phyloP scores from a whole-genome alignment of 1,284 basidiomycete genomes.

The Puccinia polysora region DNA sequence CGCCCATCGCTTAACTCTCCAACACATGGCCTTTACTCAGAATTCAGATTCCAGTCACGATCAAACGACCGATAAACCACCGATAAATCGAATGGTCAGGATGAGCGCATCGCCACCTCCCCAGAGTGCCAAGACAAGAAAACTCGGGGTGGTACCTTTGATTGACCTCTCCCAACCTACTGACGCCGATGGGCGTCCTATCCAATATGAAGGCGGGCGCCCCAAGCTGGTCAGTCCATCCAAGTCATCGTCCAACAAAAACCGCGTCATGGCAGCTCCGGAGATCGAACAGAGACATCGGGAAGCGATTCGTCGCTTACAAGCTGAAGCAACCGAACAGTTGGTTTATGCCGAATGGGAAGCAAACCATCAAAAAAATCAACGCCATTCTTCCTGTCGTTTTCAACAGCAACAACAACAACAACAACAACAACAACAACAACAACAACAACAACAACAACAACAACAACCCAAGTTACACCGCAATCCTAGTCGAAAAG shows the following conservation, averaged over 20 bases:
- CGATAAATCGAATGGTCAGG: not conserved
- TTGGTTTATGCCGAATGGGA: constrained; percentile 20
- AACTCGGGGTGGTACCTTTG: not conserved
- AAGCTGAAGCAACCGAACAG: constrained; percentile 36
- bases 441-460: too few relatives aligned
- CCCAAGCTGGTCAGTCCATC: not conserved
- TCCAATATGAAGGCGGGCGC: constrained; percentile 11
- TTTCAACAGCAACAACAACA: too few relatives aligned
- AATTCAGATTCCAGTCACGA: constrained; percentile 21
- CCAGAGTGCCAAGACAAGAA: not conserved
- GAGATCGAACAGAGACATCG: constrained; percentile 35
- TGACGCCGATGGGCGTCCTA: constrained; percentile 31
- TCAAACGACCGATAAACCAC: not conserved
- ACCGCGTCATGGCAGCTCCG: not conserved
- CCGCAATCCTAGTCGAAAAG: not conserved
- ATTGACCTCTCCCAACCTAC: constrained; percentile 38
- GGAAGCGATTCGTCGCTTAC: constrained; percentile 29
- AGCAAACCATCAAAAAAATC: constrained; percentile 5
- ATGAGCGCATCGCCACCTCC: not conserved
- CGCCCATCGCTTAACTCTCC: not conserved
- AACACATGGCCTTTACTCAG: not conserved
- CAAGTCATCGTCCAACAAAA: constrained; percentile 11
- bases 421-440: too few relatives aligned
- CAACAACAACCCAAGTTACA: not conserved
- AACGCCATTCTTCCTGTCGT: not conserved